Evolutionary conservation across 768 basidiomycete genomes (phyloP), one percentile per base, ranked within the genome.

Genomic region (Phanerodontia chrysosporium): DNA sequence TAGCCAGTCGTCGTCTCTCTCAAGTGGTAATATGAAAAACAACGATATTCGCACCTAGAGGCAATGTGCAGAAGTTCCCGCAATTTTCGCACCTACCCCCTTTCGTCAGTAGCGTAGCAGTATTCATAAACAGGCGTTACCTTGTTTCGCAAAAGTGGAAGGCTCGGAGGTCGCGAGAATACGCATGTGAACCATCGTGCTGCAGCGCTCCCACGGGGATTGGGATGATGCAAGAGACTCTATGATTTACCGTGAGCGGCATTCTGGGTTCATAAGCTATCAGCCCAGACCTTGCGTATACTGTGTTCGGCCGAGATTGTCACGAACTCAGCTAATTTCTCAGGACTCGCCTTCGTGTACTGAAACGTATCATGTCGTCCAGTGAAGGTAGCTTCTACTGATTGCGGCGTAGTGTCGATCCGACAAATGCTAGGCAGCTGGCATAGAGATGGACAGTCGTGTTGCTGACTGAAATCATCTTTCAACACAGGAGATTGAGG

Each of bases 361-460:
- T 82, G 79, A 63, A 85, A 87, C 0, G 79, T 83, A 58, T 84
- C 82, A 49, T 85, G 80, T 58, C 69, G 73, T 0, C 85, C 86
- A 0, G 78, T 79, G 62, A 86, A 87, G 0, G 83, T 85, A 3
- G 83, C 82, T 64, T 85, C 80, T 30, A 87, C 78, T 0, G 83
- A 80, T 53, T 81, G 78, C 0, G 85, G 85, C 0, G 77, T 73
- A 0, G 79, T 83, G 51, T 85, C 78, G 14, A 86, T 85, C 46
- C 84, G 75, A 55, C 85, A 87, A 21, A 79, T 80, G 2, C 86
- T 86, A 1, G 65, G 63, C 0, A 76, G 71, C 18, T 70, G 61
- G 59, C 85, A 87, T 2, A 71, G 35, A 0, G 73, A 66, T 14
- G 64, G 49, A 59, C 84, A 86, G 18, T 73, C 57, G 64, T 86